A percentile compares a stretch with the other conserved stretches of the same genome.
These are phyloP conservation scores for Aspergillus sp. DNA, from an alignment of 2,329 filamentous ascomycete genomes.

Conservation along the genomic window DNA sequence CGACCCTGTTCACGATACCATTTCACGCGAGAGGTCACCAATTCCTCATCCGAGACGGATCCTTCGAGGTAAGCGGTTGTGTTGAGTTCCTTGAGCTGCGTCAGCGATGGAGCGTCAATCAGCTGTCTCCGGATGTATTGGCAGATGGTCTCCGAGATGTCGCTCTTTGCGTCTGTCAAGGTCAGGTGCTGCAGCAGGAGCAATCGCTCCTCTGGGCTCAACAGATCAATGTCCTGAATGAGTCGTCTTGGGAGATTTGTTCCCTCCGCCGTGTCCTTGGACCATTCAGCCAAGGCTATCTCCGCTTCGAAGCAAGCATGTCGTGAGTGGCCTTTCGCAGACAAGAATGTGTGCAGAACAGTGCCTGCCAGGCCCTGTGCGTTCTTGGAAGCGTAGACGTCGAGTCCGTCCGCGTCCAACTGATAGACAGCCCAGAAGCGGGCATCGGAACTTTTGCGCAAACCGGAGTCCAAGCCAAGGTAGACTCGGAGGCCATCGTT, in stretches of 20 bases:
- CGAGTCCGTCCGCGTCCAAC: slow-evolving; percentile 30
- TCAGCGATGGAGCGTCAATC: slow-evolving; percentile 36
- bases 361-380: slow-evolving; percentile 42
- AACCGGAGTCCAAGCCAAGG: slow-evolving; percentile 41
- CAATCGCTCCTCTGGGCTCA: slow-evolving; percentile 43
- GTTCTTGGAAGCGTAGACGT: slow-evolving; percentile 45
- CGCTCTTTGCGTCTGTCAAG: slow-evolving; percentile 26
- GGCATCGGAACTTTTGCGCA: slow-evolving; percentile 33
- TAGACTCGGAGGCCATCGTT: slow-evolving; percentile 30
- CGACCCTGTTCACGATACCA: slow-evolving; percentile 44
- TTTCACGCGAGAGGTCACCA: slow-evolving; percentile 38
- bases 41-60: slow-evolving; percentile 30
- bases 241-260: slow-evolving; percentile 37
- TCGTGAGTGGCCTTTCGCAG: slow-evolving; percentile 38
- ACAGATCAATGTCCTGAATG: slow-evolving; percentile 39
- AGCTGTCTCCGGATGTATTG: slow-evolving; percentile 33
- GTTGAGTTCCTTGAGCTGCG: slow-evolving; percentile 39
- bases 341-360: slow-evolving; percentile 47
- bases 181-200: slow-evolving; percentile 38
- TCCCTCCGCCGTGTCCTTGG: slow-evolving; percentile 25
- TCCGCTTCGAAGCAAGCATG: slow-evolving; percentile 41
- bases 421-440: slow-evolving; percentile 44
- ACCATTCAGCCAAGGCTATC: slow-evolving; percentile 36
- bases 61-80: slow-evolving; percentile 42
- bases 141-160: slow-evolving; percentile 28